These are phyloP conservation scores for Coemansia sp. DNA, from an alignment of 192 early-diverging fungal genomes.

Conservation along the genomic window DNA sequence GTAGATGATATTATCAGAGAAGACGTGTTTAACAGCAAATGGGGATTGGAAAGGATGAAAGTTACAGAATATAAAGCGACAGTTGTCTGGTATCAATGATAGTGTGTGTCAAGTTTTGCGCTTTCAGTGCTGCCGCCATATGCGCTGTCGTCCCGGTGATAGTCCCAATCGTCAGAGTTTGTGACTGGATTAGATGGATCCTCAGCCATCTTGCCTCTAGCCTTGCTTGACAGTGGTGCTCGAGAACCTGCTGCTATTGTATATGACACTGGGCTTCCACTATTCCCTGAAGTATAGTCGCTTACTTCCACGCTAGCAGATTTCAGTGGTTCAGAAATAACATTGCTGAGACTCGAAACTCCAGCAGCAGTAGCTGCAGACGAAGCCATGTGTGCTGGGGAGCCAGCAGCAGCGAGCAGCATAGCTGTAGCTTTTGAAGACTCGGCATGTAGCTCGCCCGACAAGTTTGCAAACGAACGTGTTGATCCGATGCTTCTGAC, in stretches of 20 bases:
- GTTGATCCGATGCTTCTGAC: neutral
- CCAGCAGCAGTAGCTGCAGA: neutral
- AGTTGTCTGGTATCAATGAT: neutral
- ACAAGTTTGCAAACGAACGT: neutral
- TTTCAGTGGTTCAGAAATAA: no score
- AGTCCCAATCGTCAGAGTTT: conserved; percentile 3
- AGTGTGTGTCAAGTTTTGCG: neutral
- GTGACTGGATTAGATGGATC: neutral
- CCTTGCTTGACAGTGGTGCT: conserved; percentile 40
- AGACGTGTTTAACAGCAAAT: no score
- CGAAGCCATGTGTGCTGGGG: no score
- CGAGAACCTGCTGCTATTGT: neutral
- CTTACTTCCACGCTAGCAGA: no score
- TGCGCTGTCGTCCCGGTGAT: conserved; percentile 5
- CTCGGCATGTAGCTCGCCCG: conserved; percentile 9
- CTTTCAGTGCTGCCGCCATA: conserved; percentile 6
- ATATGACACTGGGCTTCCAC: neutral
- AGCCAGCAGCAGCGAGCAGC: conserved; percentile 8
- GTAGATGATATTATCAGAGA: no score
- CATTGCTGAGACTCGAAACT: neutral
- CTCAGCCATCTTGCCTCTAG: conserved; percentile 47
- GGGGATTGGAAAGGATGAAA: no score
- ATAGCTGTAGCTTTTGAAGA: conserved; percentile 21
- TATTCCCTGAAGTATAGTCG: conserved; percentile 4
- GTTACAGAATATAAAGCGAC: no score